Percentiles rank a stretch among this genome's conserved stretches.
Evolutionary conservation across 2,329 filamentous ascomycete species (phyloP).

Genomic region (Alternaria arborescens): DNA sequence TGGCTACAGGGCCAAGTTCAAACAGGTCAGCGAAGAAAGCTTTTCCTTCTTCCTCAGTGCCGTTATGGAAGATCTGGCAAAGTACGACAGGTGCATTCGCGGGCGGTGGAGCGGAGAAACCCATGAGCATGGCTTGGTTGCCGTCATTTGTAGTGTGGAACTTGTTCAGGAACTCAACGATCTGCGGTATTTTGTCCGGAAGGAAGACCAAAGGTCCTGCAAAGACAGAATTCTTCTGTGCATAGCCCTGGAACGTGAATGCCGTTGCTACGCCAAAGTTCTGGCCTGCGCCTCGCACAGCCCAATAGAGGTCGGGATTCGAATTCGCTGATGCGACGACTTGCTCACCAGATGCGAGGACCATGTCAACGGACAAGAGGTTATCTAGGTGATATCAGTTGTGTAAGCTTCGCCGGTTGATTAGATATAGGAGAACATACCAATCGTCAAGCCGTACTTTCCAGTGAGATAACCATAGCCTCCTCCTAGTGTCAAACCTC

Average conservation of each 20-base stretch:
- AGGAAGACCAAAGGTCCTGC: conserved; percentile 50
- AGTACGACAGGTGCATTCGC: conserved; percentile 41
- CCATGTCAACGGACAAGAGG: conserved; percentile 48
- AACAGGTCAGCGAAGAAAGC: conserved; percentile 40
- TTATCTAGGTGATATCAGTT: conserved; percentile 36
- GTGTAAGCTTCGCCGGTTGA: neutral
- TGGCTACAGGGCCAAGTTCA: conserved; percentile 33
- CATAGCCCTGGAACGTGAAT: conserved; percentile 52
- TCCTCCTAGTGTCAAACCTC: conserved; percentile 63
- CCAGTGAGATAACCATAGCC: conserved; percentile 67
- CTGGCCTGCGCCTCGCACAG: conserved; percentile 50
- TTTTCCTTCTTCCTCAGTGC: conserved; percentile 39
- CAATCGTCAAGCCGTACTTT: conserved; percentile 63
- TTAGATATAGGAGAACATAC: conserved; percentile 38
- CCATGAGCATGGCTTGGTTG: conserved; percentile 38
- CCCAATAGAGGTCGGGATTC: conserved; percentile 50
- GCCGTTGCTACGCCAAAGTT: conserved; percentile 52
- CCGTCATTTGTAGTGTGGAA: conserved; percentile 41
- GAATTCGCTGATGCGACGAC: conserved; percentile 40
- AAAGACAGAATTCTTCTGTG: conserved; percentile 44
- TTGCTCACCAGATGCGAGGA: conserved; percentile 48
- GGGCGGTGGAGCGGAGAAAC: conserved; percentile 41
- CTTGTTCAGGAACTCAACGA: conserved; percentile 42
- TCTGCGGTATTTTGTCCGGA: conserved; percentile 36
- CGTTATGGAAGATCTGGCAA: conserved; percentile 48